Base-by-base conservation (phyloP, 73 alveolate species). In the Tetrahymena malaccensis region DNA sequence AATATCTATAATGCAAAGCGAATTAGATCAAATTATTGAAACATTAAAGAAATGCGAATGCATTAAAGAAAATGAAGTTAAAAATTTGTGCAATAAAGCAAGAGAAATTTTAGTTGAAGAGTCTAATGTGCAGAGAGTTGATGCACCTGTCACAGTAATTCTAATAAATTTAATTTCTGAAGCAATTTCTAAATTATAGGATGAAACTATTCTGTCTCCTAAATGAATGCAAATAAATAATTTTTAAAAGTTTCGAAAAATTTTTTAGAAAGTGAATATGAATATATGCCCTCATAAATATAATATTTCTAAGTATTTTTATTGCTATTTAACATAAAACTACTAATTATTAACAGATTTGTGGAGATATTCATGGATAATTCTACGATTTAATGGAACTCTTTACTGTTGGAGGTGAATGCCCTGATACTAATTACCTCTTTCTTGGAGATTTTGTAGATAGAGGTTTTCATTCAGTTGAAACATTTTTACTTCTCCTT, bases 401-500 rank as follows among this genome's bases (percentile, higher is more conserved):
- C 93, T 98, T 98, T 96, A 96, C 97, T 43, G 98, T 98, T 37
- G 99, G 99, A 9, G 99, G 99, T 19, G 99, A 98, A 56, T 98
- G 99, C 94, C 99, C 99, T 15, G 98, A 96, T 58, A 98, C 99
- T 15, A 98, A 98, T 96, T 98, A 98, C 96, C 98, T 98, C 55
- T 98, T 98, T 95, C 95, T 98, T 97, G 99, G 99, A 43, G 99
- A 98, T 96, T 98, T 98, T 93, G 99, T 98, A 6, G 99, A 98
- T 95, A 95, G 99, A 96, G 99, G 99, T 22, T 96, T 94, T 70
- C 94, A 97, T 96, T 96, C 98, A 43, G 99, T 97, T 85, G 98
- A 96, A 95, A 97, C 99, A 43, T 96, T 97, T 96, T 96, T 96
- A 34, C 97, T 98, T 19, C 95, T 98, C 93, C 96, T 98, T 16